These are phyloP conservation scores for Gentiana straminea DNA, from an alignment of 257 asterid genomes.

Conservation along the genomic window DNA sequence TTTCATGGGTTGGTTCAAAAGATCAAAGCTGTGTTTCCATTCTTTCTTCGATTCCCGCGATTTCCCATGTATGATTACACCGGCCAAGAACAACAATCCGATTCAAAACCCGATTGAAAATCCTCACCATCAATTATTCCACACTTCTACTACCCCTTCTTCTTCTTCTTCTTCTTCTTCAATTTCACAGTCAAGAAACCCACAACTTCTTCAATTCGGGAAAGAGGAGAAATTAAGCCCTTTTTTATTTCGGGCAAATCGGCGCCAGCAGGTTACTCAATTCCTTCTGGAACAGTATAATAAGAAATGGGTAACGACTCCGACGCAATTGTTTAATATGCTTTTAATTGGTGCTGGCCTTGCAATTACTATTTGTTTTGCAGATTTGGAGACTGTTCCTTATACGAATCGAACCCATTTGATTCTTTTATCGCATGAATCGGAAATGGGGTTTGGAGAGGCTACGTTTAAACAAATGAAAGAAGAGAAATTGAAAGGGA, in stretches of 20 bases:
- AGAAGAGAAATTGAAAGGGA: constrained; percentile 38
- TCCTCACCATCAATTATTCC: background rate
- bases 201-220: constrained; percentile 19
- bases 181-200: constrained; percentile 33
- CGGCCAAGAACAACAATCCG: constrained; percentile 14
- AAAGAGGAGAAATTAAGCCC: constrained; percentile 20
- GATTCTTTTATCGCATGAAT: constrained; percentile 47
- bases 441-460: constrained; percentile 62
- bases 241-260: constrained; percentile 42
- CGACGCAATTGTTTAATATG: constrained; percentile 26
- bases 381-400: constrained; percentile 79
- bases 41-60: constrained; percentile 17
- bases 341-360: constrained; percentile 56
- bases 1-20: constrained; percentile 55
- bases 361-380: constrained; percentile 52
- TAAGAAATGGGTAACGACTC: constrained; percentile 53
- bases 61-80: constrained; percentile 21
- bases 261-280: constrained; percentile 59
- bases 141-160: background rate
- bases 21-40: constrained; percentile 28
- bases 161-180: constrained; percentile 14
- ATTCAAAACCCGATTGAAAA: constrained; percentile 3
- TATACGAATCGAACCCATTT: constrained; percentile 77
- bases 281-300: constrained; percentile 57
- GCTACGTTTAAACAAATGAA: constrained; percentile 41